Evolutionary conservation across 2,329 filamentous ascomycete genomes (phyloP).

Genomic region (Aspergillus bombycis): DNA sequence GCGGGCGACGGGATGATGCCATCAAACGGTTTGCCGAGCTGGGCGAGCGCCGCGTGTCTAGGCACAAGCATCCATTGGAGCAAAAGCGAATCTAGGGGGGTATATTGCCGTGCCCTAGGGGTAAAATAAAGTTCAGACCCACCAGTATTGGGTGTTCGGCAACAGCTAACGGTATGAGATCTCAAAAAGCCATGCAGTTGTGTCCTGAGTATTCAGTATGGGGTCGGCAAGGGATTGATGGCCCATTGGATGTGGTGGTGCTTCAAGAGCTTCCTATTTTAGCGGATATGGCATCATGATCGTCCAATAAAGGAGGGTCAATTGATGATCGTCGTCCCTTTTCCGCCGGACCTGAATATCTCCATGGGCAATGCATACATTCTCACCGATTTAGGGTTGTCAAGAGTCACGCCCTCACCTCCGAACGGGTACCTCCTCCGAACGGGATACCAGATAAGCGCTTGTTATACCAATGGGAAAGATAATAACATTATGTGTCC

Average conservation of each 20-base stretch:
- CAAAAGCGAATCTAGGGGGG: too few species aligned
- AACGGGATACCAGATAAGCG: too few species aligned
- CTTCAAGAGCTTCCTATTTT: constrained; percentile 10
- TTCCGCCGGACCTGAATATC: background rate
- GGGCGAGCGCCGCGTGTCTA: background rate
- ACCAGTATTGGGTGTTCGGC: background rate
- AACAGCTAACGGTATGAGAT: background rate
- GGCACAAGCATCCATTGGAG: background rate
- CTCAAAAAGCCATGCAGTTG: background rate
- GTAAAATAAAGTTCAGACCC: background rate
- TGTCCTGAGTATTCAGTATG: too few species aligned
- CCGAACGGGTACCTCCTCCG: background rate
- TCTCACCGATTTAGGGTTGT: background rate
- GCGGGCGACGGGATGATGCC: constrained; percentile 17
- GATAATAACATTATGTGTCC: too few species aligned
- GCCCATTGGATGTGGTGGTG: background rate
- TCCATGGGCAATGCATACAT: background rate
- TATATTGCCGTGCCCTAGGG: background rate
- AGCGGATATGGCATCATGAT: constrained; percentile 16
- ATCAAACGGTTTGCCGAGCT: constrained; percentile 7
- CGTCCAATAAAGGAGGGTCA: constrained; percentile 10
- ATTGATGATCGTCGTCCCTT: background rate
- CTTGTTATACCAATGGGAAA: too few species aligned
- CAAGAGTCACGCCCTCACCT: background rate
- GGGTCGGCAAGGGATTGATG: too few species aligned